phyloP scores from a whole-genome alignment of 2,329 filamentous ascomycete genomes.

The Pseudomassariella vexata region DNA sequence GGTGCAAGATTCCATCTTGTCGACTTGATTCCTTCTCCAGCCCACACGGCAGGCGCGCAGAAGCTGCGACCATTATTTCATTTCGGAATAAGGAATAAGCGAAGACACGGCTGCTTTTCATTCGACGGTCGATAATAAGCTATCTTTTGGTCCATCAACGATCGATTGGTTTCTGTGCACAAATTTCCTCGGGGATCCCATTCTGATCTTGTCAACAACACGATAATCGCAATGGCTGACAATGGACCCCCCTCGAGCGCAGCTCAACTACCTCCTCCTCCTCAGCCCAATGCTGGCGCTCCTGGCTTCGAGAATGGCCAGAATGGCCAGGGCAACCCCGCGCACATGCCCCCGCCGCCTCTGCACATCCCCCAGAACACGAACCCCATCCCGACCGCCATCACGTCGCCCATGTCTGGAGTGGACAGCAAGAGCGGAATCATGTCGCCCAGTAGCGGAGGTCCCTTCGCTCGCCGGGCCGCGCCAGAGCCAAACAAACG shows the following conservation, averaged over 20 bases:
- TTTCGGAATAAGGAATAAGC: too few relatives aligned
- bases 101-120: too few relatives aligned
- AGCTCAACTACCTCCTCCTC: conserved; percentile 63
- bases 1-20: too few relatives aligned
- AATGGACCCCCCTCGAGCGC: conserved; percentile 56
- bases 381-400: conserved; percentile 88
- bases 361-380: conserved; percentile 95
- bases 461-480: conserved; percentile 77
- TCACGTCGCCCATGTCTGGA: conserved; percentile 78
- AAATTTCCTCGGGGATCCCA: too few relatives aligned
- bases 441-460: conserved; percentile 80
- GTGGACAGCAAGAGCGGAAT: conserved; percentile 53
- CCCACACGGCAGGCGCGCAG: too few relatives aligned
- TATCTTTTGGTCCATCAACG: too few relatives aligned
- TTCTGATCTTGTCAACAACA: too few relatives aligned
- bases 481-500: conserved; percentile 98
- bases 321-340: conserved; percentile 62
- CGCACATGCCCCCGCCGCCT: conserved; percentile 84
- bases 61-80: too few relatives aligned
- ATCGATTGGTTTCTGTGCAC: too few relatives aligned
- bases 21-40: too few relatives aligned
- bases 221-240: conserved; percentile 65
- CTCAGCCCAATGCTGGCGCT: conserved; percentile 62
- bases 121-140: too few relatives aligned
- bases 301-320: conserved; percentile 74